A percentile compares a stretch with the other conserved stretches of the same genome.
Conservation (phyloP, 306 rosid genomes). For the Rosa rugosa region DNA sequence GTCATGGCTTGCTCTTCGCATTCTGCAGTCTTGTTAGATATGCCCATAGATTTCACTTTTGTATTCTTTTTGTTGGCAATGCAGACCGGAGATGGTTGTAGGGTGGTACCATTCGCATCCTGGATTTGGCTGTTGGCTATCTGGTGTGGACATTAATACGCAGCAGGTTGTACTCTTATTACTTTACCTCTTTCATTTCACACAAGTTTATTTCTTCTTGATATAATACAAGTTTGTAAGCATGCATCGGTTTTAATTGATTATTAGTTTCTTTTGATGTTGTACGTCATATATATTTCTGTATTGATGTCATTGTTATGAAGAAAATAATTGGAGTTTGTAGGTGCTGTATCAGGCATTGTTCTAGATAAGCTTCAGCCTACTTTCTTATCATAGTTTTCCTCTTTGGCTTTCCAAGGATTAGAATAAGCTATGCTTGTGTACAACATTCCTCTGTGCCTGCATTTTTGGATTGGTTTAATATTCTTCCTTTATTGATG, state of each 20-base stretch:
- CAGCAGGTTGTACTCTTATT: conserved; percentile 68
- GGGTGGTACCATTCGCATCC: conserved; percentile 99
- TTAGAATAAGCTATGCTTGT: neutral
- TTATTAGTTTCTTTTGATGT: neutral
- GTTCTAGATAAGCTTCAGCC: neutral
- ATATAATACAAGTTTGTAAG: neutral
- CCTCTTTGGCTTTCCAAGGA: neutral
- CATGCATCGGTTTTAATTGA: neutral
- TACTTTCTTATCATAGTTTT: neutral
- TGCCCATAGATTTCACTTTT: neutral
- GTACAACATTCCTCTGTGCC: neutral
- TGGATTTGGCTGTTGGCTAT: conserved; percentile 98
- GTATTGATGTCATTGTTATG: neutral
- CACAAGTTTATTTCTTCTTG: neutral
- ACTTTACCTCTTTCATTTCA: neutral
- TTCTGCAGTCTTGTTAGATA: neutral
- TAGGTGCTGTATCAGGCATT: neutral
- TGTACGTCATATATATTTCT: neutral
- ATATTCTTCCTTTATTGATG: neutral
- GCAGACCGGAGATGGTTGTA: conserved; percentile 97
- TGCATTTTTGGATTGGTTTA: neutral
- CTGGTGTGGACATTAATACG: conserved; percentile 96
- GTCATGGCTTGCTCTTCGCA: neutral
- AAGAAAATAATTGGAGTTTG: neutral
- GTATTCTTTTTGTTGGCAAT: conserved; percentile 15